Percentiles rank a stretch among this genome's conserved stretches.
Conservation (phyloP, 345 rosid species). For the Brassica nigra region DNA sequence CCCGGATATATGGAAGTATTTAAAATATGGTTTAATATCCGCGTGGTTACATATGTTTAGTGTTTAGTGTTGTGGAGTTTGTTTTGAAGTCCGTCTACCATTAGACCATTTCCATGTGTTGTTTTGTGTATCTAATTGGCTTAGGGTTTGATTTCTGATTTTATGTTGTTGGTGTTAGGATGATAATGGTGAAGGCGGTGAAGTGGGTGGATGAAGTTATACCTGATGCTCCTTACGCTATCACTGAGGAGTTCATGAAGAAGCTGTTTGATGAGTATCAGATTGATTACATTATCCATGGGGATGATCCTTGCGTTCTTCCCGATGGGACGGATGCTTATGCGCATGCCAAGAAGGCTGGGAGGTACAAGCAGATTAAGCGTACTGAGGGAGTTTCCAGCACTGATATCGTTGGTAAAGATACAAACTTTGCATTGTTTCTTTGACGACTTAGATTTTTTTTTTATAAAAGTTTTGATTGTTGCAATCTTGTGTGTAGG, state of each 20-base stretch:
- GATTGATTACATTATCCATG: conserved; percentile 91
- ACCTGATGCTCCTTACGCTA: conserved; percentile 87
- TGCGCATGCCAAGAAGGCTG: conserved; percentile 82
- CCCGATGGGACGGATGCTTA: conserved; percentile 98
- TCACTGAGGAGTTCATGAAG: conserved; percentile 86
- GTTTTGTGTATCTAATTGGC: neutral
- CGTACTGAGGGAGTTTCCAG: conserved; percentile 99
- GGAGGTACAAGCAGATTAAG: conserved; percentile 94
- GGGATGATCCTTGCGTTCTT: conserved; percentile 95
- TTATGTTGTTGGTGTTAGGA: neutral
- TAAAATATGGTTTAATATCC: too few relatives aligned
- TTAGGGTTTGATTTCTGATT: neutral
- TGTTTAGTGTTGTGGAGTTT: neutral
- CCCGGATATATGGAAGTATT: too few relatives aligned
- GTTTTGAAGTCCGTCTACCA: too few relatives aligned
- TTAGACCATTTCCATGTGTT: too few relatives aligned
- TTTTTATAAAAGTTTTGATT: neutral
- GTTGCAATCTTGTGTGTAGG: conserved; percentile 42
- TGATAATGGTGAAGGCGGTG: conserved; percentile 86
- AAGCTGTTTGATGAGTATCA: conserved; percentile 74
- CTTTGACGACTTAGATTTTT: neutral
- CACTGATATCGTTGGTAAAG: conserved; percentile 95
- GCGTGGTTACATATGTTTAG: too few relatives aligned
- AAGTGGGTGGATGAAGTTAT: conserved; percentile 98
- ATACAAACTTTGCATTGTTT: neutral